phyloP scores from a whole-genome alignment of 495 filamentous ascomycete species.

The Talaromyces ruber region DNA sequence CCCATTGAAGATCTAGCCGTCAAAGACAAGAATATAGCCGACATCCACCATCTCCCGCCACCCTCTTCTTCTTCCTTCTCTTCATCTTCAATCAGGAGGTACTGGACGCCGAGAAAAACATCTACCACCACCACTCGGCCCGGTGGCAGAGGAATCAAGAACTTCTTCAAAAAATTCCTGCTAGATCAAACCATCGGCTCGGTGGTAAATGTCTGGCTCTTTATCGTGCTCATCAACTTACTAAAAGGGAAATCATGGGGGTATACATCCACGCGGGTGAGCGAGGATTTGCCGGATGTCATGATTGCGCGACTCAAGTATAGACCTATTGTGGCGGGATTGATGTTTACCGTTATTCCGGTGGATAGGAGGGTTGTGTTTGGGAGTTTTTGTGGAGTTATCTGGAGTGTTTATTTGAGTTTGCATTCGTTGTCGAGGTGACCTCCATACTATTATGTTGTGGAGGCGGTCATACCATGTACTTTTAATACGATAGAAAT shows the following conservation, averaged over 20 bases:
- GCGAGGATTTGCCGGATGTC: slow-evolving; percentile 25
- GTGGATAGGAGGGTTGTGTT: slow-evolving; percentile 68
- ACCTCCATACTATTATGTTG: neutral
- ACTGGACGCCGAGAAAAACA: slow-evolving; percentile 10
- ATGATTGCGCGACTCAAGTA: slow-evolving; percentile 69
- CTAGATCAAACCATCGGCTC: slow-evolving; percentile 78
- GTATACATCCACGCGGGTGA: slow-evolving; percentile 1
- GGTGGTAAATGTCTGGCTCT: slow-evolving; percentile 68
- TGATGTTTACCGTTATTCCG: slow-evolving; percentile 75
- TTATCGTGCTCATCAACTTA: slow-evolving; percentile 51
- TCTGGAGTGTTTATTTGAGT: slow-evolving; percentile 85
- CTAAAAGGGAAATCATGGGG: slow-evolving; percentile 30
- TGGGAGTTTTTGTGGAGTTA: slow-evolving; percentile 70
- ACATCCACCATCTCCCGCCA: slow-evolving; percentile 27
- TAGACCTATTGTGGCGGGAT: slow-evolving; percentile 71
- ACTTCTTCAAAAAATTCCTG: slow-evolving; percentile 71
- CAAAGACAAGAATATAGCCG: slow-evolving; percentile 42
- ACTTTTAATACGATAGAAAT: neutral
- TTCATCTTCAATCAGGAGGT: neutral
- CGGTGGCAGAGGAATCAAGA: slow-evolving; percentile 30
- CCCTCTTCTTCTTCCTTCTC: neutral
- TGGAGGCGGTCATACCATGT: neutral
- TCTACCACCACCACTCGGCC: slow-evolving; percentile 12
- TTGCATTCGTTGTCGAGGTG: slow-evolving; percentile 37
- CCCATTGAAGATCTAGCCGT: slow-evolving; percentile 25